phyloP scores from a whole-genome alignment of 306 rosid genomes.

The Rosa multiflora region DNA sequence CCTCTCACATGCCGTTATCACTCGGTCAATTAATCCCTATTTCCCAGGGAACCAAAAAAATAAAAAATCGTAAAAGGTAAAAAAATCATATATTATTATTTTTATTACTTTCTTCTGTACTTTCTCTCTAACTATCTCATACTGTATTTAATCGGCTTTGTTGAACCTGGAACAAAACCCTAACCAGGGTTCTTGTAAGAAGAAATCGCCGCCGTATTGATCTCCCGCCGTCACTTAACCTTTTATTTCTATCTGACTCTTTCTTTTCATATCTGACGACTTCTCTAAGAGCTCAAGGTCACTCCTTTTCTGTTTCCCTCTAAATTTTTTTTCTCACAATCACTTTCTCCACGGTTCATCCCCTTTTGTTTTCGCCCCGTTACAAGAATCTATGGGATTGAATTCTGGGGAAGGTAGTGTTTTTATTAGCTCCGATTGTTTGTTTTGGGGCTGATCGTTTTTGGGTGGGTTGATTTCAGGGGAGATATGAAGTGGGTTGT shows the following conservation, averaged over 20 bases:
- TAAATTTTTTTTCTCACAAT: background rate
- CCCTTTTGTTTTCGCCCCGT: background rate
- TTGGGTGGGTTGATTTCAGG: slow-evolving; percentile 15
- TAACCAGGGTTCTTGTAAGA: slow-evolving; percentile 74
- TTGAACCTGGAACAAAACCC: slow-evolving; percentile 70
- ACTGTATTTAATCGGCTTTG: slow-evolving; percentile 60
- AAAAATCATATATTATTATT: background rate
- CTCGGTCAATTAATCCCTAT: slow-evolving; percentile 57
- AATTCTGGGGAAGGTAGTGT: background rate
- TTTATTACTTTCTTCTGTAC: background rate
- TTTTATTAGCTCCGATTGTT: slow-evolving; percentile 4
- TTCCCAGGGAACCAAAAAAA: slow-evolving; percentile 26
- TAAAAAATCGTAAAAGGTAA: background rate
- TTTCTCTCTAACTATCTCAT: slow-evolving; percentile 19
- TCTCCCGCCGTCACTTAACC: slow-evolving; percentile 22
- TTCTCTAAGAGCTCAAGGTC: slow-evolving; percentile 5
- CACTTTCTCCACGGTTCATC: background rate
- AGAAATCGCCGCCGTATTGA: slow-evolving; percentile 79
- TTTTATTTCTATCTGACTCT: slow-evolving; percentile 3
- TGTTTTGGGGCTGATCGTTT: slow-evolving; percentile 27
- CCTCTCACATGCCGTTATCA: slow-evolving; percentile 33
- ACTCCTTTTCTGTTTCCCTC: background rate
- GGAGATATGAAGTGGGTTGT: slow-evolving; percentile 24
- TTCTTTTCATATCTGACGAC: slow-evolving; percentile 23
- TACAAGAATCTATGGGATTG: slow-evolving; percentile 22